Base-by-base conservation (phyloP, 495 filamentous ascomycete species). In the Hypoxylon subgilvum region DNA sequence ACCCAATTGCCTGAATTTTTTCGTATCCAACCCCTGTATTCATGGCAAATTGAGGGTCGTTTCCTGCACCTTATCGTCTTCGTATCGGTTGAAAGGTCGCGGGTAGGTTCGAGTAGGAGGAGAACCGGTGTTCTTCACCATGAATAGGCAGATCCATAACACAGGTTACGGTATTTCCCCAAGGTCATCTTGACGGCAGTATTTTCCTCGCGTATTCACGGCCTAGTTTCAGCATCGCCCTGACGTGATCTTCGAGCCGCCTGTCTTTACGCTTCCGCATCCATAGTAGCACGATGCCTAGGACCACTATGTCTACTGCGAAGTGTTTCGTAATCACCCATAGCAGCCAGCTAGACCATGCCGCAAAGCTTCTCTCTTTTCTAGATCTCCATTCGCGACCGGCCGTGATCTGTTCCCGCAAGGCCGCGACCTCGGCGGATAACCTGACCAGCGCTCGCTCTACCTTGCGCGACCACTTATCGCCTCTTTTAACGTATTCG, bases 381-480 rank as follows among this genome's bases (percentile, higher is more conserved):
- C 72, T 75, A 6, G 78, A 72, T 52, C 75, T 76, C 71, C 79
- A 82, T 44, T 84, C 80, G 10, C 84, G 74, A 2, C 83, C 79
- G 2, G 84, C 80, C 48, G 95, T 89, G 59, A 97, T 88, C 68
- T 96, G 90, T 72, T 98, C 94, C 17, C 94, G 82, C 59, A 96
- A 76, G n/a, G 94, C 94, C 3, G 94, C 90, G 13, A 97, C 84
- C 73, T 98, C 94, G 10, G 92, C 87, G 32, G 92, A 94, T 78
- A 98, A 86, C 63, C 89, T 89, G 34, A 92, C 87, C 49, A 97
- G 83, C 22, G 91, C 90, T 35, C 88, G 82, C 74, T 97, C 93
- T 59, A 97, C 89, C 52, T 88, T 80, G 56, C 83, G 85, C 17
- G 88, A 85, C 90, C 93, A 96, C 63, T 82, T 84, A 54, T 75